Conservation (phyloP, 768 basidiomycete genomes). For the Nidularia pulvinata region DNA sequence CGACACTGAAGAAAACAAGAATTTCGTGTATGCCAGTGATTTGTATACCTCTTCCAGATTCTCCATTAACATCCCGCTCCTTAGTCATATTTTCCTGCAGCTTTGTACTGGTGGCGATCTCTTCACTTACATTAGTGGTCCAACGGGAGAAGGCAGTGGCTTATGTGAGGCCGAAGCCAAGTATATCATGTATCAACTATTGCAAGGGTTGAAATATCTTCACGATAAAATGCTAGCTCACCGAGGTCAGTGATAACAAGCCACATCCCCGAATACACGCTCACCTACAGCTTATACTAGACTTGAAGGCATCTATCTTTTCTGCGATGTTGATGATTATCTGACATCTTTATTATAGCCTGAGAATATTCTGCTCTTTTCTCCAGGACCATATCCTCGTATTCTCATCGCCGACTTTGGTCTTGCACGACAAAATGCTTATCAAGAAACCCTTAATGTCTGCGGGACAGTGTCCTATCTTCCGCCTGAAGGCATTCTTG, state of each 20-base stretch:
- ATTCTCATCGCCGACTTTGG: conserved; percentile 89
- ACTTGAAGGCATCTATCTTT: no score
- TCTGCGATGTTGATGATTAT: no score
- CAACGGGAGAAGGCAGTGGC: conserved; percentile 43
- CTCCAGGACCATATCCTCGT: conserved; percentile 84
- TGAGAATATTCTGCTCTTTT: conserved; percentile 79
- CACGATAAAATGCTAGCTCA: conserved; percentile 77
- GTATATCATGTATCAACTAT: conserved; percentile 80
- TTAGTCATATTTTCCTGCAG: conserved; percentile 81
- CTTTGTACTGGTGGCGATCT: conserved; percentile 86
- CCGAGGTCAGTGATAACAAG: conserved; percentile 49
- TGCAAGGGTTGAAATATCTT: conserved; percentile 71
- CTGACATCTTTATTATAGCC: conserved; percentile 42
- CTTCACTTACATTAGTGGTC: conserved; percentile 80
- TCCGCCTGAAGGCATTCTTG: conserved; percentile 83
- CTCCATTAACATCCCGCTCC: background rate
- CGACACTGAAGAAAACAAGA: conserved; percentile 61
- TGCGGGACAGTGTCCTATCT: conserved; percentile 89
- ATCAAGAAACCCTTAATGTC: conserved; percentile 83
- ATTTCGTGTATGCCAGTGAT: conserved; percentile 47
- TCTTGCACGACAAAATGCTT: conserved; percentile 74
- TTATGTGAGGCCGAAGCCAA: conserved; percentile 82
- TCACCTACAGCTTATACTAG: no score
- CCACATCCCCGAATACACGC: no score
- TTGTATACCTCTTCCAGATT: background rate